Conservation (phyloP, 2,329 filamentous ascomycete species). For the Microcyclospora tardicrescens region DNA sequence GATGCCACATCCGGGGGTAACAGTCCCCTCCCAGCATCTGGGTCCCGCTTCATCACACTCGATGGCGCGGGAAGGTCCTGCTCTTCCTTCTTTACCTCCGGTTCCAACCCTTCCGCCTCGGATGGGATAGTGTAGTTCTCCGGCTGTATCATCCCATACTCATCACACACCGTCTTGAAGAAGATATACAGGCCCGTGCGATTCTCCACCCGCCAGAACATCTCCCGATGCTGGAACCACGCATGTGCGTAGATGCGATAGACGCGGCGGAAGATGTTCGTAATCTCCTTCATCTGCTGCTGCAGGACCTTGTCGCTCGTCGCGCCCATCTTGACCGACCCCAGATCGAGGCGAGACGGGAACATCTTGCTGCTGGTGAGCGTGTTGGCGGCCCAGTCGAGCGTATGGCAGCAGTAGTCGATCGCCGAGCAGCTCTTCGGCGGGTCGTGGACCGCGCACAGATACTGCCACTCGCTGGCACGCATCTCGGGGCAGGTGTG, state of each 20-base stretch:
- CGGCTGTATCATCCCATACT: constrained; percentile 74
- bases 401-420: constrained; percentile 96
- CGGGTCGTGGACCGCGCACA: constrained; percentile 92
- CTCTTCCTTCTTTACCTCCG: constrained; percentile 8
- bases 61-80: constrained; percentile 10
- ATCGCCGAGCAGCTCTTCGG: constrained; percentile 97
- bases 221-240: constrained; percentile 92
- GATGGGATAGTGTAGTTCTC: constrained; percentile 94
- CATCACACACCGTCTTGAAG: constrained; percentile 94
- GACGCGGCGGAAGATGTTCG: constrained; percentile 86
- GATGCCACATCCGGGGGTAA: constrained; percentile 3
- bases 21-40: background rate
- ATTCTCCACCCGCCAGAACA: constrained; percentile 88
- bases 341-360: constrained; percentile 63
- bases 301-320: constrained; percentile 20
- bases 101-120: constrained; percentile 75
- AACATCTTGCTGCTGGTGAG: constrained; percentile 93
- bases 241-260: constrained; percentile 97
- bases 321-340: constrained; percentile 18
- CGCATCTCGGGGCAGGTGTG: constrained; percentile 95
- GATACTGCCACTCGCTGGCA: constrained; percentile 96
- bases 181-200: constrained; percentile 89
- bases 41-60: constrained; percentile 25
- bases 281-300: constrained; percentile 66
- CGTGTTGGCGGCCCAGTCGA: constrained; percentile 93